phyloP scores from a whole-genome alignment of 495 filamentous ascomycete genomes.

The Rhizodiscina lignyota region DNA sequence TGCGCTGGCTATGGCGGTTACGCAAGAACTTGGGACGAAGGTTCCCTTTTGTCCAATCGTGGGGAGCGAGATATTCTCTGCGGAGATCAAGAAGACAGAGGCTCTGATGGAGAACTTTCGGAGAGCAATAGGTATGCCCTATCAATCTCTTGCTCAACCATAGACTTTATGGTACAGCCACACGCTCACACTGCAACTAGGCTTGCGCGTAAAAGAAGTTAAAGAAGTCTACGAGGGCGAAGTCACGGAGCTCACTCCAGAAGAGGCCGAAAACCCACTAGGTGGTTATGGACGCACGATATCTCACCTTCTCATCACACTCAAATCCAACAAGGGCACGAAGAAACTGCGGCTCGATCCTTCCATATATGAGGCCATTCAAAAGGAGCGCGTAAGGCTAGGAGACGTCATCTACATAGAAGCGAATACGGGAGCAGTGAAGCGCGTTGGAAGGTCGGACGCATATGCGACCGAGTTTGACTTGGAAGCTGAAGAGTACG shows the following conservation, averaged over 20 bases:
- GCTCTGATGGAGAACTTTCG: conserved; percentile 97
- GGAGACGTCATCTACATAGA: conserved; percentile 98
- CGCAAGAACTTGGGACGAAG: conserved; percentile 89
- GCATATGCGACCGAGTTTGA: conserved; percentile 97
- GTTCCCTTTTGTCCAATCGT: conserved; percentile 96
- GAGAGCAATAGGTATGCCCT: conserved; percentile 71
- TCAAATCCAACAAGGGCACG: conserved; percentile 83
- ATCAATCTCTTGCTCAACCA: not conserved
- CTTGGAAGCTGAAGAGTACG: conserved; percentile 95
- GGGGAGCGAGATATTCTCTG: conserved; percentile 89
- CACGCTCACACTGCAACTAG: too few relatives aligned
- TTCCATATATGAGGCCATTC: conserved; percentile 96
- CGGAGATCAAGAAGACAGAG: conserved; percentile 98
- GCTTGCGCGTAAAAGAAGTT: conserved; percentile 83
- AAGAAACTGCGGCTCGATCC: conserved; percentile 95
- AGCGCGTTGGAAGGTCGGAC: conserved; percentile 85
- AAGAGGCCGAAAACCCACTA: conserved; percentile 95
- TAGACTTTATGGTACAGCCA: too few relatives aligned
- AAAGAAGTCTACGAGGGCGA: conserved; percentile 98
- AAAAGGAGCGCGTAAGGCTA: conserved; percentile 89
- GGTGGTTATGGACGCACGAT: conserved; percentile 92
- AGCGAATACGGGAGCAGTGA: conserved; percentile 93
- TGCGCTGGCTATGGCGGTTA: conserved; percentile 82
- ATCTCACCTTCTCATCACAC: conserved; percentile 69
- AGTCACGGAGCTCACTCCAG: conserved; percentile 87